Percentiles rank a stretch among this genome's conserved stretches.
These are phyloP conservation scores for Suillus hirtellus DNA, from an alignment of 768 basidiomycete genomes.

Conservation along the genomic window DNA sequence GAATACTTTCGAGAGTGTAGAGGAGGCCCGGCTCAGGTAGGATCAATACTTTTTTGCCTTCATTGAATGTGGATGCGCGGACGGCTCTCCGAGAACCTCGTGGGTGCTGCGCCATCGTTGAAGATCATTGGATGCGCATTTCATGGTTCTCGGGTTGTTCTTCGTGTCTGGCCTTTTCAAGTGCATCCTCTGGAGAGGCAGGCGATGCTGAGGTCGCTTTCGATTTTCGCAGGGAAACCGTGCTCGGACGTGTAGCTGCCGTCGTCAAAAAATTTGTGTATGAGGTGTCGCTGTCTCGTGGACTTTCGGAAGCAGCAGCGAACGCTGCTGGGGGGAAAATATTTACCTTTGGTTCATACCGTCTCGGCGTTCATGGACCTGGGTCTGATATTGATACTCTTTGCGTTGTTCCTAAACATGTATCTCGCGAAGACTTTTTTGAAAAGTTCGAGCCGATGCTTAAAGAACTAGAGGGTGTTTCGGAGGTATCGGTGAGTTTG, in stretches of 20 bases:
- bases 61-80: not conserved
- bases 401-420: slow-evolving; percentile 95
- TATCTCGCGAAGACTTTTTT: slow-evolving; percentile 95
- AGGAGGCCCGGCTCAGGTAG: slow-evolving; percentile 86
- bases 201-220: slow-evolving; percentile 23
- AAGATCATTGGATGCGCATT: slow-evolving; percentile 1
- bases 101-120: slow-evolving; percentile 4
- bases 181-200: slow-evolving; percentile 9
- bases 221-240: slow-evolving; percentile 70
- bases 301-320: slow-evolving; percentile 87
- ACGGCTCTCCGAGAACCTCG: slow-evolving; percentile 1
- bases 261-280: slow-evolving; percentile 93
- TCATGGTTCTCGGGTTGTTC: not conserved
- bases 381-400: slow-evolving; percentile 98
- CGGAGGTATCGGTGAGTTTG: slow-evolving; percentile 82
- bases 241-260: slow-evolving; percentile 85
- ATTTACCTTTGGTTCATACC: slow-evolving; percentile 98
- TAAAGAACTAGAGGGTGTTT: slow-evolving; percentile 74
- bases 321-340: slow-evolving; percentile 95
- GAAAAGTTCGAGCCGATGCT: slow-evolving; percentile 89
- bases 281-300: slow-evolving; percentile 72
- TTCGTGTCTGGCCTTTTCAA: not conserved
- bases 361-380: slow-evolving; percentile 95
- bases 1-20: slow-evolving; percentile 86
- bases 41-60: slow-evolving; percentile 21